Conservation (phyloP, 75 land plant genomes). For the Isoetes taiwanensis region DNA sequence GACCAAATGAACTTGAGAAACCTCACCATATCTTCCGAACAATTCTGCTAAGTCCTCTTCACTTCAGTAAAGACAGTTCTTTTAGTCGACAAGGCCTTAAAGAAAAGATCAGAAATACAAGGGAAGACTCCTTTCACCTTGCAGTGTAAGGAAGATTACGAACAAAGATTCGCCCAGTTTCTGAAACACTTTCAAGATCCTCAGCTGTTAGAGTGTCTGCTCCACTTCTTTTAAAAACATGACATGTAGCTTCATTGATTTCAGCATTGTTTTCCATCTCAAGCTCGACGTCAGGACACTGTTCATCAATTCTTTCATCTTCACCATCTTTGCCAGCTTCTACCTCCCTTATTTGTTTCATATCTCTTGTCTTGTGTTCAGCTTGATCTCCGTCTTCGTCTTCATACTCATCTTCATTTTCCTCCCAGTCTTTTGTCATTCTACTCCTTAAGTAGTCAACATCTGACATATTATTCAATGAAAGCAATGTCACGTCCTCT, state of each 20-base stretch:
- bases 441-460: slow-evolving; percentile 72
- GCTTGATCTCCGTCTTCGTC: background rate
- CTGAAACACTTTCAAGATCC: slow-evolving; percentile 30
- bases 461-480: slow-evolving; percentile 28
- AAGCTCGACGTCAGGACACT: background rate
- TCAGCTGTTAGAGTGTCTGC: no score
- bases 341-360: background rate
- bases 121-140: slow-evolving; percentile 24
- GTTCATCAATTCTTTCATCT: background rate
- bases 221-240: slow-evolving; percentile 10
- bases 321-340: background rate
- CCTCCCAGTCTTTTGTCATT: slow-evolving; percentile 44
- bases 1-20: slow-evolving; percentile 70
- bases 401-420: slow-evolving; percentile 12
- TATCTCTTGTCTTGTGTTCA: background rate
- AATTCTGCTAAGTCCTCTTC: slow-evolving; percentile 74
- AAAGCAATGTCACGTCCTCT: background rate
- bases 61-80: slow-evolving; percentile 20
- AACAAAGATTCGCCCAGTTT: slow-evolving; percentile 76
- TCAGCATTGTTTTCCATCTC: background rate
- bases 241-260: background rate
- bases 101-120: background rate
- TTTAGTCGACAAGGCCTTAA: background rate
- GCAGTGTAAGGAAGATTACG: slow-evolving; percentile 88
- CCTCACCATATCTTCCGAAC: slow-evolving; percentile 59